Evolutionary conservation across 192 early-diverging fungal species (phyloP), one percentile per base, ranked within the genome.

Genomic region (Dissophora globulifera): DNA sequence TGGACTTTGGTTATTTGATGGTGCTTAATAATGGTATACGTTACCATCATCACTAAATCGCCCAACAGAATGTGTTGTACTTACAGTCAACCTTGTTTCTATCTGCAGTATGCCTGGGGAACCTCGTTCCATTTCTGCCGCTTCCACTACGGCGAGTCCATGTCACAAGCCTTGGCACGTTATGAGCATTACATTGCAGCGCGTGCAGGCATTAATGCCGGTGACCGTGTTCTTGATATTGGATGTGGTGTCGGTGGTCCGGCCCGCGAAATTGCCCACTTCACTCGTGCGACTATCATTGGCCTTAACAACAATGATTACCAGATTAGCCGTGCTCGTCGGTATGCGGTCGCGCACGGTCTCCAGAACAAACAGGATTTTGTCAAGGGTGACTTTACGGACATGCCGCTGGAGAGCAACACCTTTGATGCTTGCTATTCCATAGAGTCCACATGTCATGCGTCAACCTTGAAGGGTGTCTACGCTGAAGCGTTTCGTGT

Each of bases 281-380:
- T 97, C 60, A 89, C 91, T n/a, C 94, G 93, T 17, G 93, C 94
- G 30, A 87, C 91, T 56, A 85, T 98, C 50, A 92, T 91, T 4
- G 96, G 96, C n/a, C 78, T 98, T 30, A 98, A 98, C 83, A 98
- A 98, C 88, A 98, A 98, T 79, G 90, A 92, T 41, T 75, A 97
- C 70, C 96, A 98, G 82, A 90, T 97, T 58, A 72, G 89, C 41
- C 87, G 94, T 13, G 93, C 91, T 43, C 76, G 75, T 25, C 84
- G 88, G 43, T 92, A 96, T 58, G 90, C 93, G 38, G 79, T 81
- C 54, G 87, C 87, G 69, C 72, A 80, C 46, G 88, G 90, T 30
- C 87, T 96, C 29, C 79, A 87, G 12, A 54, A 81, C 15, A 67
- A 80, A 32, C 78, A 80, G 10, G 58, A 78, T 17, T 88, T 86